A percentile compares a stretch with the other conserved stretches of the same genome.
phyloP scores from a whole-genome alignment of 768 basidiomycete species.

The Mycena sanguinolenta region DNA sequence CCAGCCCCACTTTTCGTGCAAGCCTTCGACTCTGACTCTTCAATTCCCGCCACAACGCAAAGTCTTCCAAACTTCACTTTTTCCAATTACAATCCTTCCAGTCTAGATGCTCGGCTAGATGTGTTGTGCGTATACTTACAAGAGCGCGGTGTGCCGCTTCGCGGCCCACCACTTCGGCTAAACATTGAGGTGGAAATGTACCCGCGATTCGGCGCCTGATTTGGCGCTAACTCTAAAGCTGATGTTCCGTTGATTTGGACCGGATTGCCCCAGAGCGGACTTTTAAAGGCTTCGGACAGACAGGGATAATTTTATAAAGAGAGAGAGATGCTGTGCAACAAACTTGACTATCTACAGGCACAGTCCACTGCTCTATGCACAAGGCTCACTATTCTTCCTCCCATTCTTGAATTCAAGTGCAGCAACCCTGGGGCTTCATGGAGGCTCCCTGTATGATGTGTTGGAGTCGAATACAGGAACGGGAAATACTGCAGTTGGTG shows the following conservation, averaged over 20 bases:
- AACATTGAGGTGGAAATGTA: no score
- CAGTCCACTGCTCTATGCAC: constrained; percentile 1
- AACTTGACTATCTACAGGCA: not conserved
- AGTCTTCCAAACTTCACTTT: not conserved
- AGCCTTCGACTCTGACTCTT: not conserved
- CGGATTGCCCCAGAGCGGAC: no score
- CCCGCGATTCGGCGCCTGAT: no score
- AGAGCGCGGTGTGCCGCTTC: no score
- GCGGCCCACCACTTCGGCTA: no score
- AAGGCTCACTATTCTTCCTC: not conserved
- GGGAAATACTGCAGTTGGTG: not conserved
- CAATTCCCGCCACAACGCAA: not conserved
- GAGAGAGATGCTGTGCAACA: not conserved
- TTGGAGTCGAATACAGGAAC: not conserved
- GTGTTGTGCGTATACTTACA: not conserved
- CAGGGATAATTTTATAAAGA: no score
- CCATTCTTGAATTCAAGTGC: not conserved
- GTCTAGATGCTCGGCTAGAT: constrained; percentile 4
- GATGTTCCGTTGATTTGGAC: no score
- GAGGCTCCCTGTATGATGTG: not conserved
- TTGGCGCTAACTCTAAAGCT: no score
- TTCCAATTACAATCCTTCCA: not conserved
- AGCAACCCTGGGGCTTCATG: not conserved
- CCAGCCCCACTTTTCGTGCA: not conserved
- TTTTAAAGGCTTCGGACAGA: no score